Percentiles rank a stretch among this genome's conserved stretches.
phyloP scores from a whole-genome alignment of 208 protist genomes.

The Balamuthia mandrillaris region DNA sequence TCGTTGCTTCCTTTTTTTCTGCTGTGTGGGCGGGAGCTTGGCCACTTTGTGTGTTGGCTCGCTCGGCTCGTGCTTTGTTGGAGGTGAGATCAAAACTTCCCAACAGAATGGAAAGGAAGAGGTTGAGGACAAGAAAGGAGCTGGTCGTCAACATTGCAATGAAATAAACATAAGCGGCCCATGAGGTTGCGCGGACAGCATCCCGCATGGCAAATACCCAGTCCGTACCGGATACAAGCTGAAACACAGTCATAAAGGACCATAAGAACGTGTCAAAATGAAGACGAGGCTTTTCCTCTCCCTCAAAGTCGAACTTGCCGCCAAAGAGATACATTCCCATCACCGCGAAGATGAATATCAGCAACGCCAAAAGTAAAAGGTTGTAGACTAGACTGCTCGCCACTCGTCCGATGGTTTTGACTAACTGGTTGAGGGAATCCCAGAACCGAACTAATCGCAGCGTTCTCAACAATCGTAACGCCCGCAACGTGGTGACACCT shows the following conservation, averaged over 20 bases:
- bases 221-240: constrained; percentile 39
- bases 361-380: constrained; percentile 2
- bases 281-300: not conserved
- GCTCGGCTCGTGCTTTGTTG: not conserved
- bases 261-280: constrained; percentile 43
- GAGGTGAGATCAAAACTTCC: not conserved
- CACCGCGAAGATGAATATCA: constrained; percentile 52
- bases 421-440: constrained; percentile 34
- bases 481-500: constrained; percentile 74
- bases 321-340: constrained; percentile 50
- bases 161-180: constrained; percentile 28
- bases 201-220: constrained; percentile 38
- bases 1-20: not conserved
- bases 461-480: constrained; percentile 50
- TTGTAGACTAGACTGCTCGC: constrained; percentile 18
- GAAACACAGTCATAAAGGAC: constrained; percentile 49
- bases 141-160: constrained; percentile 34
- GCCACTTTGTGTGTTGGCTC: not conserved
- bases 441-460: constrained; percentile 49
- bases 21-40: not conserved
- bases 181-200: not conserved
- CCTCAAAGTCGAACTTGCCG: constrained; percentile 10
- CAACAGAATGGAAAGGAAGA: constrained; percentile 51
- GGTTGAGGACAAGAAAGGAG: constrained; percentile 49
- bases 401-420: not conserved